Conservation (phyloP, 73 alveolate genomes). For the Blepharisma stoltei region DNA sequence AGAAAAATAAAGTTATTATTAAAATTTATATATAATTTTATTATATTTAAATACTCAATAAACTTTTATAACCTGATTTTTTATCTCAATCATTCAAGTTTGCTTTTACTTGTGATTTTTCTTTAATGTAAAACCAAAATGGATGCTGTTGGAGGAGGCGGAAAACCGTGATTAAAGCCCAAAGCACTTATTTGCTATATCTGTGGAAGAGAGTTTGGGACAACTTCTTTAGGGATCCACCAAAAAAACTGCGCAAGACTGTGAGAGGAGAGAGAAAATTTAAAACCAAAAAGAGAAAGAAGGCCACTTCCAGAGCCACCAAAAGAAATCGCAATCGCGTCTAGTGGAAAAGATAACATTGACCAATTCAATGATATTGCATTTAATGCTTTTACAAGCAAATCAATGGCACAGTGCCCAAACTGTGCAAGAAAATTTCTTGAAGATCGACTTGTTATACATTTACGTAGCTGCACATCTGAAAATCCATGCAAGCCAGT, state of each 20-base stretch:
- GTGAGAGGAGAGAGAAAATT: constrained; percentile 69
- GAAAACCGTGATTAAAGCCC: constrained; percentile 34
- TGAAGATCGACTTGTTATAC: constrained; percentile 81
- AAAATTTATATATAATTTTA: no score
- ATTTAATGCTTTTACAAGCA: constrained; percentile 4
- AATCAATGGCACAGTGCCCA: constrained; percentile 75
- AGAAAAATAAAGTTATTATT: no score
- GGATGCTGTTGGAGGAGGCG: background rate
- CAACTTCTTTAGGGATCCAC: constrained; percentile 77
- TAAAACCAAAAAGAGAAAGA: constrained; percentile 69
- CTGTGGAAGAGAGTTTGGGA: constrained; percentile 89
- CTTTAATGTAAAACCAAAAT: no score
- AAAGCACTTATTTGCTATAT: constrained; percentile 56
- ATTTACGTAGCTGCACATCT: constrained; percentile 55
- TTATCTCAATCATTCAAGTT: no score
- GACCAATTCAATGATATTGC: background rate
- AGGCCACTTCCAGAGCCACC: constrained; percentile 75
- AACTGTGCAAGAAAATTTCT: constrained; percentile 85
- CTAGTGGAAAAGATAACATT: background rate
- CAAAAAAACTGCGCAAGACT: constrained; percentile 62
- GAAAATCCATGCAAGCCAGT: background rate
- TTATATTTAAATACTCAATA: no score
- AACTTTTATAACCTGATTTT: no score
- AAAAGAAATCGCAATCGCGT: constrained; percentile 42
- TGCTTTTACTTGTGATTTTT: no score